Evolutionary conservation across 2,329 filamentous ascomycete genomes (phyloP).

Genomic region (Magnaporthales sp.): DNA sequence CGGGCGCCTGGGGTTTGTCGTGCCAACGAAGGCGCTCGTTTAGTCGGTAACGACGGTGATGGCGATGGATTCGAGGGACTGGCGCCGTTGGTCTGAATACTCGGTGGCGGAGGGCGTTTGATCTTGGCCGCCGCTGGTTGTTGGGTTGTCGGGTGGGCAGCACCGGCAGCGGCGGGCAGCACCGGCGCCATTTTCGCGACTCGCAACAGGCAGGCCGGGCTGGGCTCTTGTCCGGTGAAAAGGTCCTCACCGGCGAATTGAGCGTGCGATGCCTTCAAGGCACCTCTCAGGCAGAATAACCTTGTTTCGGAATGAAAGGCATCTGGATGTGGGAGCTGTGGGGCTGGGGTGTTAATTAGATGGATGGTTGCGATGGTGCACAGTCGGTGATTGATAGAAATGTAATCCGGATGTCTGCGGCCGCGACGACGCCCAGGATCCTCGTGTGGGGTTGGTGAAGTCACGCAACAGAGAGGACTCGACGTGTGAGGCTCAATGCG

Average conservation of each 20-base stretch:
- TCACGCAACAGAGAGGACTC: slow-evolving; percentile 1
- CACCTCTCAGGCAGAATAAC: background rate
- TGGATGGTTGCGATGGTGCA: background rate
- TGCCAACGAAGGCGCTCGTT: slow-evolving; percentile 36
- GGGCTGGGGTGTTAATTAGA: background rate
- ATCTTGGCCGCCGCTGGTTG: slow-evolving; percentile 38
- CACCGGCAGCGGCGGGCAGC: slow-evolving; percentile 25
- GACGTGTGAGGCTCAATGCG: background rate
- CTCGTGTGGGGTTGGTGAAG: slow-evolving; percentile 1
- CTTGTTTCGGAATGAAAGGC: background rate
- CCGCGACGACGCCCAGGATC: background rate
- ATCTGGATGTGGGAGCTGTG: background rate
- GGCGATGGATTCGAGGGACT: slow-evolving; percentile 50
- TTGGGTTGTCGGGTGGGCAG: slow-evolving; percentile 26
- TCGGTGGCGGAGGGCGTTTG: slow-evolving; percentile 58
- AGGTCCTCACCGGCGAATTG: background rate
- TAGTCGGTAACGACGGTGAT: slow-evolving; percentile 47
- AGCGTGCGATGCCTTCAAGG: background rate
- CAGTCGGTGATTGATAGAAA: slow-evolving; percentile 1
- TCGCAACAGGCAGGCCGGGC: background rate
- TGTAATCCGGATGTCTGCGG: background rate
- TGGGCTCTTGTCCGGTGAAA: background rate
- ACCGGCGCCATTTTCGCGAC: slow-evolving; percentile 41
- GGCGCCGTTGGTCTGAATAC: slow-evolving; percentile 57
- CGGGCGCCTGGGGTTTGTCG: slow-evolving; percentile 41